Base-by-base conservation (phyloP, 2,329 filamentous ascomycete species). In the Trichoderma sp. region DNA sequence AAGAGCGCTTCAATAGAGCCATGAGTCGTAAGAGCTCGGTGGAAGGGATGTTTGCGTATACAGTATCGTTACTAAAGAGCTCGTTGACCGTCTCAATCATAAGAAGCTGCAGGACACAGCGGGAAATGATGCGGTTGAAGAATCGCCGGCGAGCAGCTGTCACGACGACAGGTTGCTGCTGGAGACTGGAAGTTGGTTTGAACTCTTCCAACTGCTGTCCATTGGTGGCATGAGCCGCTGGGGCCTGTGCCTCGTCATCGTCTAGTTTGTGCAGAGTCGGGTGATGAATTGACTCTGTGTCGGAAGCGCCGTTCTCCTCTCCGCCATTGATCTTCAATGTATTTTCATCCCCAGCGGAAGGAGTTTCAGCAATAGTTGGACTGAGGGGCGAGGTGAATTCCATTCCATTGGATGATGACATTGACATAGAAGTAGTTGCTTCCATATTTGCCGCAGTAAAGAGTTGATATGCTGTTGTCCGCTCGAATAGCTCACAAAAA, bases 81-180 rank as follows among this genome's bases (percentile, higher is more conserved):
- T 99, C 96, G 76, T 97, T 96, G 53, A 99, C 96, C 0, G 96
- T 99, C 80, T 99, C 96, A 75, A 99, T 99, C 94, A 99, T 99
- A 72, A 99, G 89, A 2, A 99, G 88, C 80, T 99, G 96, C 10
- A 99, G 85, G 4, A 99, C 96, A 78, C 96, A 99, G 73, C 96
- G 95, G 16, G 95, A 97, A 80, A 99, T 99, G 79, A 99, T 99
- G 74, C 95, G 92, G 82, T 99, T 99, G 86, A 99, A 99, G 84
- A 97, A 97, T 64, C 94, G 91, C 43, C 96, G 89, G 31, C 96
- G 92, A 0, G 96, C 94, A 2, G 94, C 93, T 1, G 96, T 98
- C 5, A 99, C 95, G 0, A 96, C 92, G 6, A 97, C 87, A 0
- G 95, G 93, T 70, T 96, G 93, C 79, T 96, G 93, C 78, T 96